Conservation (phyloP, 768 basidiomycete species). For the Heimioporus sp. region DNA sequence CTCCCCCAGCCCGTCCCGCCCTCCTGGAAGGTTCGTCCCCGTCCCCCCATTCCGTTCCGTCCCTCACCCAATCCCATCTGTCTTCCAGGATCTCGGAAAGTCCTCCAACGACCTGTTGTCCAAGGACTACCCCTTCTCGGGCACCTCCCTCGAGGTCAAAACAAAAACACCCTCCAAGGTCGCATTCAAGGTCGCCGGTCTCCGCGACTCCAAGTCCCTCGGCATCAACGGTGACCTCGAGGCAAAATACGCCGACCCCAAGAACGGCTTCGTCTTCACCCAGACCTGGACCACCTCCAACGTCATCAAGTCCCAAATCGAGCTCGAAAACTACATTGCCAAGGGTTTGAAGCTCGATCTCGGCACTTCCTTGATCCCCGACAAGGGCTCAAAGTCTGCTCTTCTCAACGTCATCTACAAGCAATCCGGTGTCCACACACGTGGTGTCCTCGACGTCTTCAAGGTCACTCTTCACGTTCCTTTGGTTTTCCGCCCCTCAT, state of each 20-base stretch:
- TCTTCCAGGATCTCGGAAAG: slow-evolving; percentile 85
- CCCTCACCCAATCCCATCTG: slow-evolving; percentile 4
- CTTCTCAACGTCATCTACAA: slow-evolving; percentile 87
- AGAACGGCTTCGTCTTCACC: slow-evolving; percentile 92
- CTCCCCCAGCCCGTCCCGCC: slow-evolving; percentile 95
- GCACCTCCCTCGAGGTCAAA: slow-evolving; percentile 78
- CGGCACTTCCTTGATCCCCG: slow-evolving; percentile 77
- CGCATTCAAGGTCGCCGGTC: slow-evolving; percentile 90
- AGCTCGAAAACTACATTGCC: slow-evolving; percentile 96
- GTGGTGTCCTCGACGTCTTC: slow-evolving; percentile 89
- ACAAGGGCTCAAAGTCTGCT: slow-evolving; percentile 84
- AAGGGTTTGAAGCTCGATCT: slow-evolving; percentile 97
- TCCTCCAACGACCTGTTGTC: slow-evolving; percentile 91
- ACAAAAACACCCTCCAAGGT: slow-evolving; percentile 87
- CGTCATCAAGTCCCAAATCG: slow-evolving; percentile 85
- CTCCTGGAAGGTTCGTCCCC: slow-evolving; percentile 78
- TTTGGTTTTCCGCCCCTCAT: slow-evolving; percentile 2
- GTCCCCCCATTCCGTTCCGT: not conserved
- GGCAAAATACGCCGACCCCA: slow-evolving; percentile 89
- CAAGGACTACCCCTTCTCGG: slow-evolving; percentile 87
- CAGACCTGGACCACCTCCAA: slow-evolving; percentile 96
- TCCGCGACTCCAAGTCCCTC: slow-evolving; percentile 69
- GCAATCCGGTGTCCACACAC: slow-evolving; percentile 93
- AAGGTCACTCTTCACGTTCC: slow-evolving; percentile 54
- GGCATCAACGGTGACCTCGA: slow-evolving; percentile 89